phyloP scores from a whole-genome alignment of 2,329 filamentous ascomycete genomes.

The Pseudogymnoascus sp. region DNA sequence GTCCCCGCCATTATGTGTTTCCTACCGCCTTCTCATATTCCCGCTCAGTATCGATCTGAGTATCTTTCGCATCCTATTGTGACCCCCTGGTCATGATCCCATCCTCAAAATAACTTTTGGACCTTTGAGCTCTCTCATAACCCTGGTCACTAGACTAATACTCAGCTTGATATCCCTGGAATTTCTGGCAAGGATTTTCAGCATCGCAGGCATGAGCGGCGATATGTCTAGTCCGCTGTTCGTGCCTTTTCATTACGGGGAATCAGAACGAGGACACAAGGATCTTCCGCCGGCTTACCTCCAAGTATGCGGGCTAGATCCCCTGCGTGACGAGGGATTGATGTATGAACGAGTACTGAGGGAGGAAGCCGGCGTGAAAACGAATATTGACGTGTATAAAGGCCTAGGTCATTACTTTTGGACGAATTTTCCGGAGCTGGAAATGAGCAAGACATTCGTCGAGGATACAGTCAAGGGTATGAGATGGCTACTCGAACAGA shows the following conservation, averaged over 20 bases:
- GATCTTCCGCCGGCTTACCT: conserved; percentile 23
- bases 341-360: conserved; percentile 43
- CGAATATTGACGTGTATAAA: conserved; percentile 33
- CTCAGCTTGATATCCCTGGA: neutral
- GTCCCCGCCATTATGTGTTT: neutral
- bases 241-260: conserved; percentile 13
- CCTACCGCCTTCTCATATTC: conserved; percentile 9
- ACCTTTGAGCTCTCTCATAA: neutral
- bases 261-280: conserved; percentile 20
- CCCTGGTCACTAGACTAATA: conserved; percentile 7
- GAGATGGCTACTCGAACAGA: conserved; percentile 17
- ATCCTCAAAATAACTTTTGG: conserved; percentile 11
- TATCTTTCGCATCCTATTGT: conserved; percentile 13
- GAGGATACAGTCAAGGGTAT: conserved; percentile 20
- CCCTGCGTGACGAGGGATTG: conserved; percentile 22
- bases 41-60: conserved; percentile 10
- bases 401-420: conserved; percentile 11
- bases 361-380: conserved; percentile 36
- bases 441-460: conserved; percentile 20
- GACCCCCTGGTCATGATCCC: conserved; percentile 11
- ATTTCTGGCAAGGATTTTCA: conserved; percentile 12
- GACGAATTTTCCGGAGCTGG: conserved; percentile 22
- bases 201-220: conserved; percentile 13
- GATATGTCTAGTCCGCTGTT: conserved; percentile 13
- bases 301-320: conserved; percentile 25